Conservation (phyloP, 2,329 filamentous ascomycete genomes). For the Akanthomyces dipterigenus region DNA sequence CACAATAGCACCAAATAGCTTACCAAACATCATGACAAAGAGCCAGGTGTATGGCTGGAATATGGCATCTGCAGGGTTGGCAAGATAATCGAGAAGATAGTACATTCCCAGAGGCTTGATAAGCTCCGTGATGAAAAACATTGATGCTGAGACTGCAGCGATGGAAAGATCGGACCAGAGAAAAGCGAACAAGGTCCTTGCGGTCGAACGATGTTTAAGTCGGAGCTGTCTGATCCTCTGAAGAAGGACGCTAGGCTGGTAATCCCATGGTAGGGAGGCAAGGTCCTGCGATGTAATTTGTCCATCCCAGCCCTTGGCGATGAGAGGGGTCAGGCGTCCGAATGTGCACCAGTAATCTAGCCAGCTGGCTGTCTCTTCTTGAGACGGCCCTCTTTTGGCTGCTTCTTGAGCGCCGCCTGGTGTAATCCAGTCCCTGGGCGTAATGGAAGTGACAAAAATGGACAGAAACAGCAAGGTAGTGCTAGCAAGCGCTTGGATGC, state of each 20-base stretch:
- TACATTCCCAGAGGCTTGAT: conserved; percentile 40
- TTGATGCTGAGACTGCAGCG: conserved; percentile 28
- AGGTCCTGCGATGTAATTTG: conserved; percentile 20
- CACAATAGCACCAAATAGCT: conserved; percentile 36
- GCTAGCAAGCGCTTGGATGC: neutral
- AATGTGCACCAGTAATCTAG: conserved; percentile 35
- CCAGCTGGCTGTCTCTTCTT: conserved; percentile 40
- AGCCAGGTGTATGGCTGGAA: conserved; percentile 39
- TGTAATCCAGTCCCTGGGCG: neutral
- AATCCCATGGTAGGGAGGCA: neutral
- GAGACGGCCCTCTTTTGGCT: conserved; percentile 23
- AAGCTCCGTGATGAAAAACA: conserved; percentile 31
- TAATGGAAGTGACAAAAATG: neutral
- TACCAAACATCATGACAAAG: conserved; percentile 36
- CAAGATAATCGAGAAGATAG: conserved; percentile 18
- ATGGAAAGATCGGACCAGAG: conserved; percentile 16
- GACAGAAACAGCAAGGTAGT: neutral
- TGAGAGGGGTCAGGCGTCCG: conserved; percentile 35
- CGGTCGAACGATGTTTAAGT: conserved; percentile 18
- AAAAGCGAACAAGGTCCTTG: neutral
- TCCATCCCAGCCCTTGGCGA: conserved; percentile 30
- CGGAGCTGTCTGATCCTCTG: conserved; percentile 24
- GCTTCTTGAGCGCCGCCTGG: neutral
- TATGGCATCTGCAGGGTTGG: conserved; percentile 27
- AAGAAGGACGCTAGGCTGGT: conserved; percentile 18